Percentiles rank a stretch among this genome's conserved stretches.
Evolutionary conservation across 2,329 filamentous ascomycete genomes (phyloP).

Genomic region (Arthroderma uncinatum): DNA sequence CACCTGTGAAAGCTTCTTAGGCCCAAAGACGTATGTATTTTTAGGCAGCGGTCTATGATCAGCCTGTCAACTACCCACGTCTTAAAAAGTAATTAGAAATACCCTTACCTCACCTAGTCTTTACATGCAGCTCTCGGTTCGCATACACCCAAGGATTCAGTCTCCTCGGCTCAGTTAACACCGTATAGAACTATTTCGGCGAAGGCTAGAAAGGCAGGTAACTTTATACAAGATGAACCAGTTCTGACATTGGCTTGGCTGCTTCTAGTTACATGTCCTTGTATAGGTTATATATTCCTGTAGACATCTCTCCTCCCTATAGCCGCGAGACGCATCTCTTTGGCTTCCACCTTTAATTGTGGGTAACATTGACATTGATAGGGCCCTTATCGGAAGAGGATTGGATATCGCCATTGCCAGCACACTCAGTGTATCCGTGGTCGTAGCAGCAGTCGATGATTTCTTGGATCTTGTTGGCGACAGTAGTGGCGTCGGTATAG

Average conservation of each 20-base stretch:
- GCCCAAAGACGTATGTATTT: background rate
- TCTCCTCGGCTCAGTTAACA: no score
- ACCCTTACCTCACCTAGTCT: no score
- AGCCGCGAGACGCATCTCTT: no score
- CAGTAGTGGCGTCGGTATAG: constrained; percentile 6
- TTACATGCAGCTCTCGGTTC: no score
- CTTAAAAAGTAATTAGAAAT: no score
- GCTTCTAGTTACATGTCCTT: background rate
- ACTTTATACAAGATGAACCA: background rate
- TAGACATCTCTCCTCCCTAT: no score
- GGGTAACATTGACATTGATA: constrained; percentile 10
- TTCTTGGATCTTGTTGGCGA: constrained; percentile 10
- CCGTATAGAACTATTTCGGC: background rate
- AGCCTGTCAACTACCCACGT: no score
- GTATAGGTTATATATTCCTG: no score
- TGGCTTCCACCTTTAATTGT: background rate
- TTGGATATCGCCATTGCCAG: constrained; percentile 9
- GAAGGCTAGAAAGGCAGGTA: background rate
- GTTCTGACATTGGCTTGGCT: background rate
- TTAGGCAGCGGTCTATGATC: background rate
- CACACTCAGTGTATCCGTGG: constrained; percentile 9
- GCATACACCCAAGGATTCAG: no score
- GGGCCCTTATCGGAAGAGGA: constrained; percentile 4
- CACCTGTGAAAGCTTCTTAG: background rate
- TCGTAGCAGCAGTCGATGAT: constrained; percentile 11